Base-by-base conservation (phyloP, 1,284 basidiomycete genomes). In the Ceratobasidium sp. region DNA sequence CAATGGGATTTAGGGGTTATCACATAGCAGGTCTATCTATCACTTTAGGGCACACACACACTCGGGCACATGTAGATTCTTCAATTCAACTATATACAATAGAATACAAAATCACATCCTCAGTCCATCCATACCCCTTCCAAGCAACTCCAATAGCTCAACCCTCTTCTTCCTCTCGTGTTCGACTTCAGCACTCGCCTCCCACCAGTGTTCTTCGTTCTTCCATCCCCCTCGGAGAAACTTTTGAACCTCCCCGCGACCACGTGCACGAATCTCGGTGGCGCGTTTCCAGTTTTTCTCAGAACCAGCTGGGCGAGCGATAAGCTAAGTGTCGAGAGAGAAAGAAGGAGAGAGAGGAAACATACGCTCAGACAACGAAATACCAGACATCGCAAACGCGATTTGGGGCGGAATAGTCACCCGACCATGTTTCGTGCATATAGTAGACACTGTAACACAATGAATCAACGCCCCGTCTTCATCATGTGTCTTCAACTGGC, bases 401-500 rank as follows among this genome's bases (percentile, higher is more conserved):
- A 76, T 50, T 14, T 58, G 55, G 10, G 92, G 92, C 2, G 92
- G 92, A 64, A 93, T 84, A 12, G 91, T 93, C 74, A 93, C 87
- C 0, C 92, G 84, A 0, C 88, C 90, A 52, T 86, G 80, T 80
- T 94, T 94, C 85, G 89, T 92, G 77, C 90, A 92, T 65, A 88
- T 79, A 74, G 88, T 86, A 45, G 88, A 88, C 59, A 94, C 82
- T 41, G 86, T 84, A 73, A 93, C 79, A 76, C 90, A 92, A 79
- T 93, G 87, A 3, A 94, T 81, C 16, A 85, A 83, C 3, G 81
- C 81, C 5, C 81, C 82, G 62, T 82, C 81, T 12, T 55, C 52
- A 21, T 69, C 64, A 21, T 69, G 64, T 43, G 64, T 69, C n/a
- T 21, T 32, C 8, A 59, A 36, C 9, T 32, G 21, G 3, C 34